These are phyloP conservation scores for Geosmithia morbida DNA, from an alignment of 2,329 filamentous ascomycete species.

Conservation along the genomic window DNA sequence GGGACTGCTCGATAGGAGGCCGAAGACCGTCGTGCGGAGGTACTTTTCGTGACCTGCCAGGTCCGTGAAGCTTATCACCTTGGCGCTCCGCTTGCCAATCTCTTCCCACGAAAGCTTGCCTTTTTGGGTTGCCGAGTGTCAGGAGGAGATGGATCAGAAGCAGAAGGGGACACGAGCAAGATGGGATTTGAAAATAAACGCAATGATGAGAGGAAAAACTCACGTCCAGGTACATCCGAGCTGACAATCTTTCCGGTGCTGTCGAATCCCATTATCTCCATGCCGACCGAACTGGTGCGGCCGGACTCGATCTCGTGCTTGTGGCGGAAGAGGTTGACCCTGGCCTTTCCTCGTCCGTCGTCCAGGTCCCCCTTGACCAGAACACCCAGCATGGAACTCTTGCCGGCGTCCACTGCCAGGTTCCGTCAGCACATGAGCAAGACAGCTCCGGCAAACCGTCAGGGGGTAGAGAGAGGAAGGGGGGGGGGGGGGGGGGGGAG, in stretches of 20 bases:
- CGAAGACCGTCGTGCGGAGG: conserved; percentile 90
- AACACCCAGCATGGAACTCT: conserved; percentile 91
- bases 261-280: conserved; percentile 99
- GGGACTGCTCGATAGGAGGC: conserved; percentile 81
- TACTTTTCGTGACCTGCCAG: conserved; percentile 93
- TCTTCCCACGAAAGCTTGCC: conserved; percentile 84
- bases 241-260: conserved; percentile 69
- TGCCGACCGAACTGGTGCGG: conserved; percentile 87
- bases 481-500: too few species aligned
- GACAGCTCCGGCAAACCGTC: neutral
- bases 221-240: conserved; percentile 70
- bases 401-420: conserved; percentile 77
- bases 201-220: conserved; percentile 19
- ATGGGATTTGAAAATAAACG: too few species aligned
- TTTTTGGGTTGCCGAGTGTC: conserved; percentile 9
- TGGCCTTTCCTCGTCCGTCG: conserved; percentile 83
- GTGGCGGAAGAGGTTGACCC: conserved; percentile 91
- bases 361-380: conserved; percentile 91
- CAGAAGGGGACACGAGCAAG: neutral
- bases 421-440: conserved; percentile 4
- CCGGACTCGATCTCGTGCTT: conserved; percentile 97
- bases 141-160: neutral
- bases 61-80: conserved; percentile 94
- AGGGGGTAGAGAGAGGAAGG: neutral
- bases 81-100: conserved; percentile 85